A percentile compares a stretch with the other conserved stretches of the same genome.
Evolutionary conservation across 768 basidiomycete species (phyloP).

Genomic region (Tubosaeta brunneosetosa): DNA sequence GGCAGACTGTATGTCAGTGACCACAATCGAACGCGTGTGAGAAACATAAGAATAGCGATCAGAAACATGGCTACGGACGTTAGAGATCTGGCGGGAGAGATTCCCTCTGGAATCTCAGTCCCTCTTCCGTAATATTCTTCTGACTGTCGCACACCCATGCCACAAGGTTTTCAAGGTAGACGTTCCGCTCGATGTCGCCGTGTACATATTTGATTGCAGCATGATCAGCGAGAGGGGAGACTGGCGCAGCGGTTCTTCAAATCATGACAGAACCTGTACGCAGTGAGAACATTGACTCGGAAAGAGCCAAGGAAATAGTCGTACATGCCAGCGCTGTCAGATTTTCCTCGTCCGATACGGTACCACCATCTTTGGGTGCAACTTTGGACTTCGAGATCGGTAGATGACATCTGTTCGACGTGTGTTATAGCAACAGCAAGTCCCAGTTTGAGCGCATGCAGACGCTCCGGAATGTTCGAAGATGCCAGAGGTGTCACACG

Average conservation of each 20-base stretch:
- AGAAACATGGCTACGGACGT: conserved; percentile 40
- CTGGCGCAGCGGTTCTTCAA: conserved; percentile 47
- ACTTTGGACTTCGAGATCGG: neutral
- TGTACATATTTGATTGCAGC: conserved; percentile 72
- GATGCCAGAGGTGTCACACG: conserved; percentile 65
- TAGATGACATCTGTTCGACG: conserved; percentile 38
- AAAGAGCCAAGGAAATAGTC: conserved; percentile 27
- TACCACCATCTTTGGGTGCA: conserved; percentile 6
- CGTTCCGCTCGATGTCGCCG: conserved; percentile 62
- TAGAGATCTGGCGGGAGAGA: conserved; percentile 31
- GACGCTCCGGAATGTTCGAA: conserved; percentile 89
- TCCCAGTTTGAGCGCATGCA: conserved; percentile 80
- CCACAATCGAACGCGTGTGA: neutral
- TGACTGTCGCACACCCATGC: conserved; percentile 55
- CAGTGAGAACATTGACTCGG: conserved; percentile 8
- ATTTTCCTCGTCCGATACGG: conserved; percentile 43
- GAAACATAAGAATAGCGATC: neutral
- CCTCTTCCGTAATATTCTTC: conserved; percentile 53
- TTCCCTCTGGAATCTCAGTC: conserved; percentile 70
- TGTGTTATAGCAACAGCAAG: conserved; percentile 78
- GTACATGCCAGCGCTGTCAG: conserved; percentile 43
- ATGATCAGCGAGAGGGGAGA: conserved; percentile 53
- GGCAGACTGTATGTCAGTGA: conserved; percentile 57
- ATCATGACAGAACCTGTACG: conserved; percentile 37
- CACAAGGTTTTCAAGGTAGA: conserved; percentile 62